Conservation (phyloP, 305 asterid genomes). For the Fraxinus platypoda region DNA sequence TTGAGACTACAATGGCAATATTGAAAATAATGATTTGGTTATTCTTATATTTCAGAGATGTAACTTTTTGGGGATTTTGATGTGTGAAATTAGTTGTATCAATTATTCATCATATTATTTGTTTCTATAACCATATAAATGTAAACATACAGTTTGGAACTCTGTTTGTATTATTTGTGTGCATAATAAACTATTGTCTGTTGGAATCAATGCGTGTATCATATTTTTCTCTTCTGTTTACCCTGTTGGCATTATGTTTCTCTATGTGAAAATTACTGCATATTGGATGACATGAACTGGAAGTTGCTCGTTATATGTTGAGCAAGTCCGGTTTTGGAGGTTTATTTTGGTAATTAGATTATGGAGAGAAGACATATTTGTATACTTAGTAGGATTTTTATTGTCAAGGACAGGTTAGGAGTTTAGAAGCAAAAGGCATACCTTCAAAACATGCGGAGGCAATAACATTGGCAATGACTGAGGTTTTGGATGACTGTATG, state of each 20-base stretch:
- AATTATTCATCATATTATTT: neutral
- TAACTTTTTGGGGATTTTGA: neutral
- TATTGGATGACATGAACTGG: neutral
- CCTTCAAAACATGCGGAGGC: slow-evolving; percentile 66
- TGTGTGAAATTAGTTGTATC: neutral
- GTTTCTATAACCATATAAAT: neutral
- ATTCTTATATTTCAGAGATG: neutral
- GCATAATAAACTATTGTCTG: neutral
- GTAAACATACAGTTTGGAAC: neutral
- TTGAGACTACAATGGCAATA: neutral
- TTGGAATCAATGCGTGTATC: neutral
- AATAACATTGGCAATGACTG: slow-evolving; percentile 53
- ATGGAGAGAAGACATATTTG: neutral
- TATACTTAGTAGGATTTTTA: neutral
- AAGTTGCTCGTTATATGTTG: neutral
- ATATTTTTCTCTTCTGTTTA: neutral
- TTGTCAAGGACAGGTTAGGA: slow-evolving; percentile 42
- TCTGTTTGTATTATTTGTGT: neutral
- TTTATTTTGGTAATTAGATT: neutral
- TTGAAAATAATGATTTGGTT: neutral
- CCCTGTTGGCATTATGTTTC: neutral
- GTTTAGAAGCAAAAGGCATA: slow-evolving; percentile 60
- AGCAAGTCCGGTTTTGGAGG: neutral
- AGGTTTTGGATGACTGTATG: slow-evolving; percentile 53
- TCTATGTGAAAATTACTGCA: neutral